These are phyloP conservation scores for Lodderomyces parapsilosis DNA, from an alignment of 1,139 yeast genomes.

Conservation along the genomic window DNA sequence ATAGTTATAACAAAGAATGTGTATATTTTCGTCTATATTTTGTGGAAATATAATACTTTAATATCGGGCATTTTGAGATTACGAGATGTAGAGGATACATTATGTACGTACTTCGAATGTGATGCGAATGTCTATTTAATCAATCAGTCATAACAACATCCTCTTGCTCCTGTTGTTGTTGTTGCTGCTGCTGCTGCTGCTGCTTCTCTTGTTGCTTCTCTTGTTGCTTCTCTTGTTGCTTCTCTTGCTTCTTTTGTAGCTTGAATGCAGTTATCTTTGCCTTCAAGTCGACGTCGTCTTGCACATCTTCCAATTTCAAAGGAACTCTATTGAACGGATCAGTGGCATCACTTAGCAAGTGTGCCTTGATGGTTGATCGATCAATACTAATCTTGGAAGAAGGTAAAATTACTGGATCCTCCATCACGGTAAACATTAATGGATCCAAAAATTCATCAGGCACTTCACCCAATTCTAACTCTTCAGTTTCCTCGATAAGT, in stretches of 20 bases:
- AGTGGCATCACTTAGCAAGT: constrained; percentile 87
- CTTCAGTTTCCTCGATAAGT: constrained; percentile 73
- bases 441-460: constrained; percentile 98
- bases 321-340: constrained; percentile 98
- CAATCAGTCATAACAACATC: constrained; percentile 21
- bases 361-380: constrained; percentile 88
- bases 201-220: too few species aligned
- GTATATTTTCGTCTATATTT: neutral
- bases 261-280: constrained; percentile 61
- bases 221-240: constrained; percentile 2
- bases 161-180: constrained; percentile 12
- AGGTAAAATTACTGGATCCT: constrained; percentile 92
- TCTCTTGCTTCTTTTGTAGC: constrained; percentile 28
- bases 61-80: neutral
- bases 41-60: constrained; percentile 5
- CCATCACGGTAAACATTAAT: constrained; percentile 92
- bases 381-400: constrained; percentile 82
- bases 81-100: neutral
- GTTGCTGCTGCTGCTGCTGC: too few species aligned
- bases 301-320: constrained; percentile 80
- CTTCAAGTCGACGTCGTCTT: constrained; percentile 70
- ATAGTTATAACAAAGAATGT: neutral
- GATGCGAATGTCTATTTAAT: constrained; percentile 2
- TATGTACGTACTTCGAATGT: neutral
- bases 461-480: constrained; percentile 82